Base-by-base conservation (phyloP, 2,329 filamentous ascomycete genomes). In the Colletotrichum costaricense region DNA sequence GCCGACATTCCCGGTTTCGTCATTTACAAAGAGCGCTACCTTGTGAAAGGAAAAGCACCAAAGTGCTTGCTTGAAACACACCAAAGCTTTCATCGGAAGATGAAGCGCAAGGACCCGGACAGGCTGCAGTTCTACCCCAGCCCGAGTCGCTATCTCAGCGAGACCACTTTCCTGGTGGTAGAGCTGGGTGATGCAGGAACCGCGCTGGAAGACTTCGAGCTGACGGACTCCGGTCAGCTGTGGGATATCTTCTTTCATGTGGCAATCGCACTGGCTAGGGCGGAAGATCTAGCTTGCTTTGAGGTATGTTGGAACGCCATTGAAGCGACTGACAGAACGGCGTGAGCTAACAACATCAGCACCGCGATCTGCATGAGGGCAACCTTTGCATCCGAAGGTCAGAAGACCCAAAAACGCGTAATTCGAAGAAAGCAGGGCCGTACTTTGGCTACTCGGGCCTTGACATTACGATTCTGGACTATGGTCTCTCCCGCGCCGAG, bases 1-100 rank as follows among this genome's bases (percentile, higher is more conserved):
- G 89, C 90, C 22, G 90, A 91, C 73, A 88, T 92, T 14, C 90
- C 90, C 0, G 91, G 91, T 0, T 93, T 92, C 73, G 90, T 92
- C 38, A 85, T 90, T 22, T 92, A 92, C 82, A 93, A 92, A 79
- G 90, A 91, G 78, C 85, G 88, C 8, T 91, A 92, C 70, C 81
- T 92, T 35, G 88, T 92, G 1, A 82, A 86, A 76, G 91, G 91
- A 0, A 88, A 87, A 73, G 85, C 89, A 0, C 86, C 89, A 4
- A 84, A 83, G 63, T 84, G 84, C 19, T 80, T 92, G 33, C 82
- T 91, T 2, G 86, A 90, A 75, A 91, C 91, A n/a, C 90, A 91
- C 74, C 89, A 90, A 76, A 78, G 80, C 3, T 91, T 90, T 67
- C 88, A 91, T 52, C 85, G 85, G 72, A 86, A 84, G 70, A 81